Percentiles rank a stretch among this genome's conserved stretches.
Evolutionary conservation across 305 asterid genomes (phyloP).

Genomic region (Fraxinus ornus): DNA sequence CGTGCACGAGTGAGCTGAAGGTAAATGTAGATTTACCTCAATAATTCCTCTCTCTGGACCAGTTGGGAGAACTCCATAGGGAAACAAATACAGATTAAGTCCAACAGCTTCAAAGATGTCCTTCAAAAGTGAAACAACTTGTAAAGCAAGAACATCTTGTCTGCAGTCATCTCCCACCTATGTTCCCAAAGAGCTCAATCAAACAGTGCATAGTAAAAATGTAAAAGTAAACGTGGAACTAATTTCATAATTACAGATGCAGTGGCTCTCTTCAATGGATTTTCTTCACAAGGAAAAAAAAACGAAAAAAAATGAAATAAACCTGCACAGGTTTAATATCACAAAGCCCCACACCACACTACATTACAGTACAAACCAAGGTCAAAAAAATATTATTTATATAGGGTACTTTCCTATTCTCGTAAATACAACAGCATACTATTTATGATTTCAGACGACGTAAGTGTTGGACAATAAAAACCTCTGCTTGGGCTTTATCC

Average conservation of each 20-base stretch:
- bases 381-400: neutral
- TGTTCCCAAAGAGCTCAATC: conserved; percentile 35
- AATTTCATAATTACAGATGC: neutral
- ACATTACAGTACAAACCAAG: conserved; percentile 11
- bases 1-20: neutral
- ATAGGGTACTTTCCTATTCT: neutral
- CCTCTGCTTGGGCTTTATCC: neutral
- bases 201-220: conserved; percentile 27
- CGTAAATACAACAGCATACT: neutral
- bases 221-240: conserved; percentile 2
- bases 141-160: conserved; percentile 97
- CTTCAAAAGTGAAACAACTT: conserved; percentile 93
- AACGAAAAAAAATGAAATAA: neutral
- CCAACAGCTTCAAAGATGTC: conserved; percentile 93
- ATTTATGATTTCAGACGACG: neutral
- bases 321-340: neutral
- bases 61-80: conserved; percentile 98
- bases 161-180: conserved; percentile 99
- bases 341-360: conserved; percentile 8
- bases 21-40: conserved; percentile 54
- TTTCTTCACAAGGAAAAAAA: conserved; percentile 9
- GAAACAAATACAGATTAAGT: conserved; percentile 75
- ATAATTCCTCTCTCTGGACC: conserved; percentile 97
- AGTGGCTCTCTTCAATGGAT: neutral
- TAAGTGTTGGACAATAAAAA: neutral